Base-by-base conservation (phyloP, 177 flowering plant genomes). In the Tripterygium wilfordii region DNA sequence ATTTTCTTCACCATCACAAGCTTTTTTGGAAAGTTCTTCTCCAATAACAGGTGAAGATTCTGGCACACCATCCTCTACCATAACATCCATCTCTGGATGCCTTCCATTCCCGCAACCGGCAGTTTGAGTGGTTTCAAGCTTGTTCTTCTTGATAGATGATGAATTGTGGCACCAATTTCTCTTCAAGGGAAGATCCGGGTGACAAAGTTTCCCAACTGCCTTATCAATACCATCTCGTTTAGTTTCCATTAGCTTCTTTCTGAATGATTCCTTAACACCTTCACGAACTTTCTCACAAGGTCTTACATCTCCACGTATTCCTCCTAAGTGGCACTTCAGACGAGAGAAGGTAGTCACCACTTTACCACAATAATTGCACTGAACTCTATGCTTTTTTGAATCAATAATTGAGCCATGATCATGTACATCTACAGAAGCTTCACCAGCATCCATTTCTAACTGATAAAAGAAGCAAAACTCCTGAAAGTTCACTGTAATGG, bases 281-380 rank as follows among this genome's bases (percentile, higher is more conserved):
- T 26, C 29, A 2, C 82, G 78, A 36, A 74, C 85, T 27, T 48
- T 48, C 29, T 32, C 38, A 48, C 85, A 78, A 10, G 76, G 71
- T 8, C 16, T 15, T 14, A 69, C 79, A 66, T 72, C 77, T 8
- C 69, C 68, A n/a, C 76, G 51, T 8, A 71, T 35, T 26, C 82
- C 74, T 27, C 69, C 85, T 9, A 84, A 54, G 48, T 80, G 88
- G 42, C 48, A 51, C 67, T 66, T 74, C 0, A 83, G 76, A 28
- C 79, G 80, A 36, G 3, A 42, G 18, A 54, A 67, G 1, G 77
- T 74, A 52, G 63, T 45, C 20, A 83, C 51, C 18, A 45, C 68
- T 53, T 75, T 79, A 24, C 35, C 58, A 56, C 90, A 79, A 27
- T 79, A 74, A 8, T 68, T 75, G 65, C 90, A 83, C 17, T 42